Conservation (phyloP, 2,329 filamentous ascomycete genomes). For the Aspergillus neotritici region DNA sequence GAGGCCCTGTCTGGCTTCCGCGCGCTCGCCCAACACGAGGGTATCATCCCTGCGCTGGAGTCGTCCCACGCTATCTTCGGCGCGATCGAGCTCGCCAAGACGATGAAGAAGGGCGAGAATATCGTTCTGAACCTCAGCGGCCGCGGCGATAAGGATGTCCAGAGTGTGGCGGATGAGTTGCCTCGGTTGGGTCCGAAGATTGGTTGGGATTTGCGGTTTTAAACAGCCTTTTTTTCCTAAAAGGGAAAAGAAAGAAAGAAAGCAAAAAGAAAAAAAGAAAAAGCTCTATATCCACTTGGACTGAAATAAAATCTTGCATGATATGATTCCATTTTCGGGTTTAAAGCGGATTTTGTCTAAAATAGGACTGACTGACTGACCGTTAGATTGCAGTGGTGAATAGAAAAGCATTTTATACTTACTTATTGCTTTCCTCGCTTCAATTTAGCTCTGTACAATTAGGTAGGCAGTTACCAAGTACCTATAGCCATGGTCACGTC, state of each 20-base stretch:
- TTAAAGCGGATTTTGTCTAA: too few species aligned
- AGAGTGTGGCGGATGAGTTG: constrained; percentile 93
- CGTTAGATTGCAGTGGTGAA: too few species aligned
- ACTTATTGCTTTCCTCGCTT: too few species aligned
- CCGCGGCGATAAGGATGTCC: constrained; percentile 95
- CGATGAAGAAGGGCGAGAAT: constrained; percentile 80
- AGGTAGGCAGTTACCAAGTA: too few species aligned
- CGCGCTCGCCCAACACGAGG: constrained; percentile 78
- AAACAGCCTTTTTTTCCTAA: constrained; percentile 17
- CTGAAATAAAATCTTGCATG: too few species aligned
- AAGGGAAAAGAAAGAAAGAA: not conserved
- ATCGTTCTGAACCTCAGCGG: constrained; percentile 91
- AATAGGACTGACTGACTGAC: too few species aligned
- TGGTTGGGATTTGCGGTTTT: constrained; percentile 61
- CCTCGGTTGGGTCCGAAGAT: constrained; percentile 85
- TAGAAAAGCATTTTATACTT: too few species aligned
- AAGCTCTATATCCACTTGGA: too few species aligned
- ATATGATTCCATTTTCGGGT: too few species aligned
- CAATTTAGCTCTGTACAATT: too few species aligned
- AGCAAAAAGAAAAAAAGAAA: constrained; percentile 19
- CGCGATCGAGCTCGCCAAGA: constrained; percentile 84
- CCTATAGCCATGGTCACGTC: too few species aligned
- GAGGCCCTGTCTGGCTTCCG: constrained; percentile 85
- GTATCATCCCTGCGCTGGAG: constrained; percentile 94
- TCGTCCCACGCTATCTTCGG: constrained; percentile 89